Base-by-base conservation (phyloP, 352 stramenopile species). In the Globisporangium apiculatum region DNA sequence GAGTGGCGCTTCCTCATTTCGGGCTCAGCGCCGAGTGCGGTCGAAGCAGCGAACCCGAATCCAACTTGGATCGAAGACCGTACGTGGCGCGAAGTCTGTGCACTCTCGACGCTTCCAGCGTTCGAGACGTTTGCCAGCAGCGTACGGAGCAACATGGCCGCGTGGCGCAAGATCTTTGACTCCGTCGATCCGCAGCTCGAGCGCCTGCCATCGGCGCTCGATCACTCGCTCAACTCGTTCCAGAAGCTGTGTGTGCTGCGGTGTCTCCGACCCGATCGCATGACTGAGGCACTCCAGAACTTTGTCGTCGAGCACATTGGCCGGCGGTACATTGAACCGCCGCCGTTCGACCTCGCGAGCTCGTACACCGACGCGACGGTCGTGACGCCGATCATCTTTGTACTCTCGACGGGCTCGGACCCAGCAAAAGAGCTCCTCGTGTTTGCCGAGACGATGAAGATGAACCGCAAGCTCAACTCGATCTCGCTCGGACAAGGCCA, bases 1-100 rank as follows among this genome's bases (percentile, higher is more conserved):
- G 87, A 98, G 57, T 98, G 94, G 94, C 76, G 84, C 0, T 98
- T 98, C 61, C 75, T 98, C 9, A 97, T 98, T 54, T 91, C 86
- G 4, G 94, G 89, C 0, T 93, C 83, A 0, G 85, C 78, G 1
- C 67, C 75, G 0, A 79, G 51, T 60, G 63, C 68, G 2, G n/a
- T 62, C 10, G 65, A 66, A 4, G 51, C 61, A 0, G 38, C 66
- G 7, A 69, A 75, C 41, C 73, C 70, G 0, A 65, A 71, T 45
- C 51, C 64, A 10, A 66, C 41, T 6, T 75, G 68, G 67, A 69
- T 77, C 57, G 70, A 77, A 56, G 66, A 77, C 53, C 68, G 70
- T n/a, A 69, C 66, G 43, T 77, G 69, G 61, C 61, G 60, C 5
- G 69, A 77, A 15, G 61, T 77, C 6, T 77, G 70, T 37, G 56